Evolutionary conservation across 768 basidiomycete species (phyloP).

Genomic region (Rubroboletus pulcherrimus): DNA sequence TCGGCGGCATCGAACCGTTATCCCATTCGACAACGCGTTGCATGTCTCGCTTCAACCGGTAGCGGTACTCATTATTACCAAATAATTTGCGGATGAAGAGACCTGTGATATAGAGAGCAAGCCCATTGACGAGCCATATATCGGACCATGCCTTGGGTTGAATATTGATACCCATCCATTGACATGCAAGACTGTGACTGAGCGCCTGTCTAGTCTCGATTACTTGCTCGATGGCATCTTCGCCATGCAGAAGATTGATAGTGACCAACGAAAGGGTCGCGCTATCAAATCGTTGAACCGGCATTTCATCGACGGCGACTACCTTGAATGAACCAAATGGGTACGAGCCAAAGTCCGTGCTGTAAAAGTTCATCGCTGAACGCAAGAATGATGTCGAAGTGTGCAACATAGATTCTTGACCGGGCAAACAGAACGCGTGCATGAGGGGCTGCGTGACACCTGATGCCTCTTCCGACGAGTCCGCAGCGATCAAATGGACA

Average conservation of each 20-base stretch:
- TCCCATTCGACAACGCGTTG: constrained; percentile 86
- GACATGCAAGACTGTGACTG: constrained; percentile 85
- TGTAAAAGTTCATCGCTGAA: constrained; percentile 88
- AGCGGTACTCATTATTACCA: constrained; percentile 97
- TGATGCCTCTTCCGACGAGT: constrained; percentile 58
- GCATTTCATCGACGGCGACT: constrained; percentile 89
- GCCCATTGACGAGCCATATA: constrained; percentile 93
- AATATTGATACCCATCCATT: constrained; percentile 97
- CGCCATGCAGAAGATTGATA: constrained; percentile 79
- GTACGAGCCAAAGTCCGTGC: constrained; percentile 90
- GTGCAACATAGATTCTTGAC: constrained; percentile 68
- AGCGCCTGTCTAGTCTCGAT: constrained; percentile 85
- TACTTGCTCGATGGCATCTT: constrained; percentile 89
- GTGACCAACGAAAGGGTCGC: constrained; percentile 80
- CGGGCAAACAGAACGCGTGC: constrained; percentile 91
- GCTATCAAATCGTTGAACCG: constrained; percentile 76
- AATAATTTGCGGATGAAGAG: constrained; percentile 82
- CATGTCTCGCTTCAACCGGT: constrained; percentile 94
- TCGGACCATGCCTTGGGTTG: constrained; percentile 92
- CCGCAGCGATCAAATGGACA: constrained; percentile 62
- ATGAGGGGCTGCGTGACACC: constrained; percentile 69
- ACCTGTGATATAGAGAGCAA: constrained; percentile 86
- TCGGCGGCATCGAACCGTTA: constrained; percentile 83
- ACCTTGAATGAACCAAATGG: constrained; percentile 94
- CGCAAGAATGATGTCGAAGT: constrained; percentile 75